Conservation (phyloP, 331 rosid genomes). For the Acacia pycnantha region DNA sequence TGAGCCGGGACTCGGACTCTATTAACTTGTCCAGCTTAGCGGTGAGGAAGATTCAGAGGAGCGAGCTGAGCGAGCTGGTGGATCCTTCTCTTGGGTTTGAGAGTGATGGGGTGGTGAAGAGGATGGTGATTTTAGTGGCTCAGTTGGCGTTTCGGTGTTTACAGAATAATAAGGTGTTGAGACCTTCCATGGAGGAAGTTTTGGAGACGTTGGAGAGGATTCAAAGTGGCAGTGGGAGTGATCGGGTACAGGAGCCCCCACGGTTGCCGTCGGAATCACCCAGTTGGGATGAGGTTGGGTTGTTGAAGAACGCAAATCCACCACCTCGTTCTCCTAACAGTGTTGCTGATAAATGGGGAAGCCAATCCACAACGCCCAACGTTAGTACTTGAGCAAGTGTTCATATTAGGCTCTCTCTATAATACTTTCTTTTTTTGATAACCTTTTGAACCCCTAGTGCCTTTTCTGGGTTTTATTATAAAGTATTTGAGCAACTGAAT, state of each 20-base stretch:
- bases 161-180: slow-evolving; percentile 44
- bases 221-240: not conserved
- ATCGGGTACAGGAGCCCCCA: not conserved
- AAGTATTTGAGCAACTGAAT: too few relatives aligned
- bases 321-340: not conserved
- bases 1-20: slow-evolving; percentile 43
- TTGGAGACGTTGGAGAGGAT: slow-evolving; percentile 27
- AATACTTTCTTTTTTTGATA: too few relatives aligned
- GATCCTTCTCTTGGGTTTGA: slow-evolving; percentile 48
- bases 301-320: not conserved
- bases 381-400: not conserved
- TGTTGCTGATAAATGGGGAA: slow-evolving; percentile 10
- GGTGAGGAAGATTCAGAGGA: slow-evolving; percentile 38
- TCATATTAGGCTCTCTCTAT: not conserved
- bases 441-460: too few relatives aligned
- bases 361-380: not conserved
- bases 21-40: slow-evolving; percentile 53
- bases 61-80: slow-evolving; percentile 39
- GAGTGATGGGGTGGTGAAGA: slow-evolving; percentile 26
- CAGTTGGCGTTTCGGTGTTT: slow-evolving; percentile 55
- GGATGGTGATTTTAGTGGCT: slow-evolving; percentile 42
- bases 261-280: slow-evolving; percentile 29
- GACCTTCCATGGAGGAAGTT: slow-evolving; percentile 57
- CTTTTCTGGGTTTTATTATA: too few relatives aligned
- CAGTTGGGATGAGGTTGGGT: slow-evolving; percentile 16